Conservation (phyloP, 805 yeast genomes). For the Teunomyces barrocoloradensis region DNA sequence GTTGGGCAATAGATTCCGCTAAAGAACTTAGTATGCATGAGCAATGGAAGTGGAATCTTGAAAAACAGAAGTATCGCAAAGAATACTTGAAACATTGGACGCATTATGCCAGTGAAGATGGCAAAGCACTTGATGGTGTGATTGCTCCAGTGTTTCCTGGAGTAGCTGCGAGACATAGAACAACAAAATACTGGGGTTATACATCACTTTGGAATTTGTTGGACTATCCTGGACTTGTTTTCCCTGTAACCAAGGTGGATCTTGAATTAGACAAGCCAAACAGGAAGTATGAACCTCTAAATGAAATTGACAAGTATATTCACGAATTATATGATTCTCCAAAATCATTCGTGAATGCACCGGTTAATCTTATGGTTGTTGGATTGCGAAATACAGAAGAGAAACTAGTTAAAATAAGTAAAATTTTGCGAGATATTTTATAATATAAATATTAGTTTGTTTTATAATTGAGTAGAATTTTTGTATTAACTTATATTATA, state of each 20-base stretch:
- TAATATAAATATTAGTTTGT: not conserved
- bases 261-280: constrained; percentile 11
- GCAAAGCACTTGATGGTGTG: constrained; percentile 50
- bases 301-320: constrained; percentile 11
- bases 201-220: constrained; percentile 70
- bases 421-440: constrained; percentile 5
- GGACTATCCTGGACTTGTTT: constrained; percentile 65
- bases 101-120: constrained; percentile 34
- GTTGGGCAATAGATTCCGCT: constrained; percentile 57
- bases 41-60: constrained; percentile 51
- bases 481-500: too few species aligned
- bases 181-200: constrained; percentile 75
- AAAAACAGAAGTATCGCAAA: constrained; percentile 58
- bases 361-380: constrained; percentile 16
- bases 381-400: constrained; percentile 19
- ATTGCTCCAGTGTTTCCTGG: constrained; percentile 66
- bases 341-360: constrained; percentile 14
- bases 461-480: too few species aligned
- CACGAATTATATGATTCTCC: constrained; percentile 15
- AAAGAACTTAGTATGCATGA: constrained; percentile 45
- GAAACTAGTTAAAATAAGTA: constrained; percentile 15
- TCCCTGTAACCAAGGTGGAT: constrained; percentile 33
- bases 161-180: constrained; percentile 66
- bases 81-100: constrained; percentile 54
- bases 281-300: constrained; percentile 13